A percentile compares a stretch with the other conserved stretches of the same genome.
Conservation (phyloP, 352 stramenopile species). For the Pythium coloratum region DNA sequence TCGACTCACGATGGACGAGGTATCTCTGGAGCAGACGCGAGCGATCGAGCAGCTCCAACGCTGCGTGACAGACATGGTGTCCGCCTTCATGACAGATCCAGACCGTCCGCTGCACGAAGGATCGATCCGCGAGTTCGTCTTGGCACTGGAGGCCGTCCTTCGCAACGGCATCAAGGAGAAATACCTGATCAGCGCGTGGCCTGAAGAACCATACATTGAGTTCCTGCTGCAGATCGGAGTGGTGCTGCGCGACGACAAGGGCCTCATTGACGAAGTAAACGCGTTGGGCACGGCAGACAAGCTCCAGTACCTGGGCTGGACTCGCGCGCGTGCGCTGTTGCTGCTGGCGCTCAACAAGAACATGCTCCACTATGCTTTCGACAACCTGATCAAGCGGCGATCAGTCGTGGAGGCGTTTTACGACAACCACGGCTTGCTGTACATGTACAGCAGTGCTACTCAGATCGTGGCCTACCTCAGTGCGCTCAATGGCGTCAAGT, state of each 20-base stretch:
- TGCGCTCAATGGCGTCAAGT: constrained; percentile 71
- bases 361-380: constrained; percentile 72
- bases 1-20: constrained; percentile 27
- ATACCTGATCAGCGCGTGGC: constrained; percentile 46
- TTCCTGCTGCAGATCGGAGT: constrained; percentile 62
- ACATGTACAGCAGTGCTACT: constrained; percentile 57
- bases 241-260: constrained; percentile 69
- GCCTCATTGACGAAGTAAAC: constrained; percentile 58
- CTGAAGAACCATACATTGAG: constrained; percentile 70
- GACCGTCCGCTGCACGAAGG: constrained; percentile 77
- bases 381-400: constrained; percentile 76
- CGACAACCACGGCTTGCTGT: constrained; percentile 53
- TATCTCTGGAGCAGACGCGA: constrained; percentile 28
- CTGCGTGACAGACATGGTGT: constrained; percentile 66
- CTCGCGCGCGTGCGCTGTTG: constrained; percentile 58
- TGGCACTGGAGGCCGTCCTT: constrained; percentile 65
- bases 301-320: constrained; percentile 67
- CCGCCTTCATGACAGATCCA: constrained; percentile 66
- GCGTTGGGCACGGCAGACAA: constrained; percentile 31
- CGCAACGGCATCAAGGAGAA: constrained; percentile 66
- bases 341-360: constrained; percentile 72
- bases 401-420: constrained; percentile 66
- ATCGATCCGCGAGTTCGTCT: constrained; percentile 52
- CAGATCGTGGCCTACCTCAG: constrained; percentile 62
- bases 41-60: constrained; percentile 35